Percentiles rank a stretch among this genome's conserved stretches.
phyloP scores from a whole-genome alignment of 2,329 filamentous ascomycete genomes.

The Aspergillus floridensis region DNA sequence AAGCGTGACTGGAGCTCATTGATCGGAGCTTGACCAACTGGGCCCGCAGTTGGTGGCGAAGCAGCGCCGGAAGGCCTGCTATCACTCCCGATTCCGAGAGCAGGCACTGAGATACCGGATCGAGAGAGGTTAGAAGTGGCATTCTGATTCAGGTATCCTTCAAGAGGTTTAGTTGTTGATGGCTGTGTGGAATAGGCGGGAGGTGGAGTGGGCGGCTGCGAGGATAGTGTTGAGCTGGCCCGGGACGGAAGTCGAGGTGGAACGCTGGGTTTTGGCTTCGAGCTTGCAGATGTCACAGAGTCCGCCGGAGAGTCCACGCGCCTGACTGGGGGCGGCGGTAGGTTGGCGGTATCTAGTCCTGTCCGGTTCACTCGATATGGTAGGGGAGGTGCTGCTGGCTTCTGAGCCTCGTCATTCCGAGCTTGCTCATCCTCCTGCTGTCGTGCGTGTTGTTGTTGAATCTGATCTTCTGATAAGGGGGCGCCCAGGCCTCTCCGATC shows the following conservation, averaged over 20 bases:
- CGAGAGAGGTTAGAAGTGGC: constrained; percentile 66
- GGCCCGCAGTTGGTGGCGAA: constrained; percentile 18
- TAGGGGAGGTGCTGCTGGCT: constrained; percentile 53
- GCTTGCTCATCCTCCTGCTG: constrained; percentile 21
- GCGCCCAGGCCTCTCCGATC: constrained; percentile 45
- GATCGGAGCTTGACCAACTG: constrained; percentile 47
- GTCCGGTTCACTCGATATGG: constrained; percentile 70
- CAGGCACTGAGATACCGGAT: constrained; percentile 75
- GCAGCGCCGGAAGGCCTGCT: constrained; percentile 25
- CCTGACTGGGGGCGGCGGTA: constrained; percentile 69
- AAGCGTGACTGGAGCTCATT: constrained; percentile 69
- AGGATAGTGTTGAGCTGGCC: constrained; percentile 52
- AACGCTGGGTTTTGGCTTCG: constrained; percentile 53
- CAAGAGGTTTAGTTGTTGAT: constrained; percentile 28
- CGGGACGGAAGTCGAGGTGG: constrained; percentile 72
- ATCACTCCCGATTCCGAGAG: constrained; percentile 64
- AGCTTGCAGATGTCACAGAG: constrained; percentile 26
- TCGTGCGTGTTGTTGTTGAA: constrained; percentile 29
- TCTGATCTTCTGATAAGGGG: constrained; percentile 41
- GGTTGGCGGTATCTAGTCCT: constrained; percentile 64
- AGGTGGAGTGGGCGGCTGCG: constrained; percentile 44
- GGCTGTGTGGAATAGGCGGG: constrained; percentile 48
- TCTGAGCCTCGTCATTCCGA: constrained; percentile 28
- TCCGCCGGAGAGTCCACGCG: constrained; percentile 31
- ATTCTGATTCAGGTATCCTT: constrained; percentile 53